Evolutionary conservation across 1,284 basidiomycete species (phyloP).

Genomic region (Sporisorium scitamineum): DNA sequence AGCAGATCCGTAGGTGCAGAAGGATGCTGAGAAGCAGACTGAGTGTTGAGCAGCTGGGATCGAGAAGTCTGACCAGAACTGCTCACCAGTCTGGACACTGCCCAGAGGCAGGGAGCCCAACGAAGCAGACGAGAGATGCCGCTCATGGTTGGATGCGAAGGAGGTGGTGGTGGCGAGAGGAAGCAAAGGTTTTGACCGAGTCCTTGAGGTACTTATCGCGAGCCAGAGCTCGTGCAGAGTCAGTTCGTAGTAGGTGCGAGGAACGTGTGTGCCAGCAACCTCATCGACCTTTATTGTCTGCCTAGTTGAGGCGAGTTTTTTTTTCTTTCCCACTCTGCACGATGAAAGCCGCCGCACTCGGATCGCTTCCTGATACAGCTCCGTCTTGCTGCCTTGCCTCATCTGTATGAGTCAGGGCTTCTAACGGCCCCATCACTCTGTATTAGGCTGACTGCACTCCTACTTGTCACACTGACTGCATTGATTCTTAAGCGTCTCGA

Average conservation of each 20-base stretch:
- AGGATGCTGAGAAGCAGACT: conserved; percentile 4
- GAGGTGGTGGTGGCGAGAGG: neutral
- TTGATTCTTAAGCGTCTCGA: neutral
- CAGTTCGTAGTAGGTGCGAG: neutral
- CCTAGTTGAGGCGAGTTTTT: neutral
- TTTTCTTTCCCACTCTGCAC: neutral
- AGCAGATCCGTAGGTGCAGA: conserved; percentile 14
- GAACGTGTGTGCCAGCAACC: conserved; percentile 9
- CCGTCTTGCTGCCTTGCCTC: neutral
- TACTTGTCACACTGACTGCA: neutral
- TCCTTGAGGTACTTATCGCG: too few species aligned
- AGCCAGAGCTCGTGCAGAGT: neutral
- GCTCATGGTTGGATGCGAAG: conserved; percentile 17
- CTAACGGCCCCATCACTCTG: too few species aligned
- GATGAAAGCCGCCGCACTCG: conserved; percentile 14
- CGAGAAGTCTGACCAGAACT: conserved; percentile 8
- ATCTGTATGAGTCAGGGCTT: too few species aligned
- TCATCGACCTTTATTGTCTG: conserved; percentile 15
- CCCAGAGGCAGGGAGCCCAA: conserved; percentile 37
- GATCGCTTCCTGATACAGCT: conserved; percentile 21
- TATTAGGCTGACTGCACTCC: too few species aligned
- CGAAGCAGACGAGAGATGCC: conserved; percentile 21
- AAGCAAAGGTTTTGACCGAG: neutral
- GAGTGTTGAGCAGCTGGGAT: conserved; percentile 16
- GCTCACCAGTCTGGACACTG: conserved; percentile 16